Evolutionary conservation across 2,329 filamentous ascomycete genomes (phyloP).

Genomic region (Apiospora marii): DNA sequence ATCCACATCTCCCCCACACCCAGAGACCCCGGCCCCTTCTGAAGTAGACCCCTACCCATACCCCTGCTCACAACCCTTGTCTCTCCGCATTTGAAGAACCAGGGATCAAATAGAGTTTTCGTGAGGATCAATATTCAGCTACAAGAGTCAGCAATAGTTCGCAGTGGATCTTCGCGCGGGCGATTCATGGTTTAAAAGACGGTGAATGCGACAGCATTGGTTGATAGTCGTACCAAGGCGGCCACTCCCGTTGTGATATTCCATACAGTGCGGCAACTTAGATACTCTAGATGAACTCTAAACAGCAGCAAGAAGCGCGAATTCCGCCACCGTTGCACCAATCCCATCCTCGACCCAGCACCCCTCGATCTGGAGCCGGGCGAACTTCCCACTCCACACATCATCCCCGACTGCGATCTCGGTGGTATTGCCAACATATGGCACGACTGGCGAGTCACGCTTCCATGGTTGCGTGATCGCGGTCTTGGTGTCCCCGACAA

Average conservation of each 20-base stretch:
- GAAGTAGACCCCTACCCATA: background rate
- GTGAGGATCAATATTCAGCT: too few relatives aligned
- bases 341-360: conserved; percentile 21
- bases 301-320: background rate
- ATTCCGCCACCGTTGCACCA: conserved; percentile 18
- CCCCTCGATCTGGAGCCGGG: conserved; percentile 12
- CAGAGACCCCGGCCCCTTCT: background rate
- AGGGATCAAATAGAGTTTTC: background rate
- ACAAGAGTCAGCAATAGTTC: background rate
- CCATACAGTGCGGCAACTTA: background rate
- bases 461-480: background rate
- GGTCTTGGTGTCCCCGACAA: background rate
- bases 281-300: background rate
- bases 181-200: background rate
- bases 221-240: background rate
- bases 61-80: background rate
- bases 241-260: background rate
- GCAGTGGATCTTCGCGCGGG: background rate
- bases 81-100: background rate
- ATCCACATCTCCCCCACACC: background rate
- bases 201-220: background rate
- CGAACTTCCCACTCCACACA: conserved; percentile 5
- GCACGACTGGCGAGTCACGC: background rate
- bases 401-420: background rate
- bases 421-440: conserved; percentile 10